Evolutionary conservation across 495 filamentous ascomycete species (phyloP).

Genomic region (Bacidia gigantensis): DNA sequence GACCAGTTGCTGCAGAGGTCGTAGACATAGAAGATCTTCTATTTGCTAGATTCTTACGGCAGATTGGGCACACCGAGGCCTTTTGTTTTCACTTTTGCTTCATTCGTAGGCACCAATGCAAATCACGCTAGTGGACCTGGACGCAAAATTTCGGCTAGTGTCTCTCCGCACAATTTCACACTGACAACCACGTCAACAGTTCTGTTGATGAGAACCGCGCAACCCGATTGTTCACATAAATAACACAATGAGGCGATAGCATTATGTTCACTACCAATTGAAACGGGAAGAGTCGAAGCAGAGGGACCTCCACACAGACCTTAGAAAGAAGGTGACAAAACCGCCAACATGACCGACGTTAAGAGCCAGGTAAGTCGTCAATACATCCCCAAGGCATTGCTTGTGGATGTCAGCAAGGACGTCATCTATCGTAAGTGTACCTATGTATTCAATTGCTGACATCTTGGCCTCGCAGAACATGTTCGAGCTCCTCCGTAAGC

Average conservation of each 20-base stretch:
- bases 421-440: too few species aligned
- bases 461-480: slow-evolving; percentile 45
- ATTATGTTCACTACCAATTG: slow-evolving; percentile 1
- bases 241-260: slow-evolving; percentile 17
- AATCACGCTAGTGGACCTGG: not conserved
- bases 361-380: slow-evolving; percentile 19
- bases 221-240: not conserved
- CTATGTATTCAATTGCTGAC: slow-evolving; percentile 17
- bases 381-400: not conserved
- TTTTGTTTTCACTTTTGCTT: not conserved
- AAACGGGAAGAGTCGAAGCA: slow-evolving; percentile 13
- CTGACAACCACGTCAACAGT: not conserved
- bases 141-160: slow-evolving; percentile 8
- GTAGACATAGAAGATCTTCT: too few species aligned
- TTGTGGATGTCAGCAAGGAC: too few species aligned
- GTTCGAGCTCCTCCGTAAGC: slow-evolving; percentile 78
- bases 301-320: slow-evolving; percentile 8
- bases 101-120: not conserved
- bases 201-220: not conserved
- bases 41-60: too few species aligned
- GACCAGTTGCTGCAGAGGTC: too few species aligned
- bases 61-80: too few species aligned
- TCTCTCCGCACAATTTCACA: slow-evolving; percentile 1
- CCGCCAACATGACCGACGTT: slow-evolving; percentile 20
- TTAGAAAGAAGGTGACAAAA: slow-evolving; percentile 19